Evolutionary conservation across 306 rosid species (phyloP), one percentile per base, ranked within the genome.

Genomic region (Vigna hirtella): DNA sequence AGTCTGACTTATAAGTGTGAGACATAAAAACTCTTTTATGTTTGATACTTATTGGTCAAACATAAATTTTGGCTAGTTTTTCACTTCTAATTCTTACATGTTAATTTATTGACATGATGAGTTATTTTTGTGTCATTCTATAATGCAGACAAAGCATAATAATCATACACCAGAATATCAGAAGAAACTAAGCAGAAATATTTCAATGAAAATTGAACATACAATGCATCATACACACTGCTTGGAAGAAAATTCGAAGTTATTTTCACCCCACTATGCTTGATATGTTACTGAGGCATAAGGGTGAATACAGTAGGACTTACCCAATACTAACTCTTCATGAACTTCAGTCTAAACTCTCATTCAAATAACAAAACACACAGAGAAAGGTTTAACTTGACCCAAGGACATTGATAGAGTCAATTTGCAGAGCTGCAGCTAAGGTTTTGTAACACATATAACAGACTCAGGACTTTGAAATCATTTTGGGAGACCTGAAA

Each of bases 301-400:
- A 67, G 22, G 55, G 72, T 63, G 40, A 67, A 82, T 64, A 57
- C 32, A 72, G 17, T 49, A 56, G 47, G 42, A 83, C 76, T 56
- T 83, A 47, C 83, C 68, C 48, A 71, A 52, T 49, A 66, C 72
- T 66, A 51, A 72, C 74, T 64, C 58, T 67, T 72, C 12, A 30
- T 43, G 76, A 76, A 63, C 63, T 76, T 66, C 45, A 76, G 49
- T 65, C 74, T 63, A 76, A 55, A 48, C 18, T 66, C 66, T 64
- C 80, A 83, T 66, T 78, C 65, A 67, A 72, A 82, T 66, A 77
- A 77, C 71, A 43, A 78, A 69, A 73, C 74, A 83, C 67, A 66
- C 43, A n/a, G 0, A 65, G 57, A 76, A 52, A 36, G 78, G 62
- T 70, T 62, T 38, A 50, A 48, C 58, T 57, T 67, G 76, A 74